Conservation (phyloP, 163 green algal species). For the Scenedesmus sp. region DNA sequence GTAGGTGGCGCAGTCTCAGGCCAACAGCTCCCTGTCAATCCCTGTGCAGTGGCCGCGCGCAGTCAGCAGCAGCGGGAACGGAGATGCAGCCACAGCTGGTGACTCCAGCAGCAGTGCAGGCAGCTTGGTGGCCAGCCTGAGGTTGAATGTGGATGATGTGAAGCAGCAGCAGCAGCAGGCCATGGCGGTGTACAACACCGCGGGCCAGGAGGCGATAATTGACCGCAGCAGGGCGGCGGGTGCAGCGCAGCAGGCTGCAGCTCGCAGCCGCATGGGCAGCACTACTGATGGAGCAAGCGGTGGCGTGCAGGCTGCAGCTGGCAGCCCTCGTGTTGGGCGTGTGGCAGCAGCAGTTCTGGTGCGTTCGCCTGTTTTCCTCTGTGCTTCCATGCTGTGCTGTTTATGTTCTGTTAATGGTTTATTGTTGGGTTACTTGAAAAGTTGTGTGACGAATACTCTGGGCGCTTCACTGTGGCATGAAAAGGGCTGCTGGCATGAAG, state of each 20-base stretch:
- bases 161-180: constrained; percentile 34
- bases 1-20: neutral
- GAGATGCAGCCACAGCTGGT: neutral
- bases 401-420: neutral
- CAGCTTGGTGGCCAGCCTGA: neutral
- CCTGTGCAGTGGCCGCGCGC: neutral
- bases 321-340: neutral
- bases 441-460: too few species aligned
- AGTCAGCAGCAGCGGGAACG: neutral
- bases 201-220: neutral
- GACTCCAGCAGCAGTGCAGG: neutral
- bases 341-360: neutral
- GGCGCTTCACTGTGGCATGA: too few species aligned
- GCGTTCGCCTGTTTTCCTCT: neutral
- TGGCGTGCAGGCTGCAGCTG: neutral
- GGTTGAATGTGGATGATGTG: neutral
- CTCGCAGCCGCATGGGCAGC: neutral
- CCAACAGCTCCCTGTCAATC: neutral
- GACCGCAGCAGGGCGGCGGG: neutral
- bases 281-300: neutral
- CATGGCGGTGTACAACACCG: constrained; percentile 45
- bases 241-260: neutral
- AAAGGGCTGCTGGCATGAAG: too few species aligned
- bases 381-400: neutral
- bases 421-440: neutral